These are phyloP conservation scores for Talaromyces borbonicus DNA, from an alignment of 495 filamentous ascomycete genomes.

Conservation along the genomic window DNA sequence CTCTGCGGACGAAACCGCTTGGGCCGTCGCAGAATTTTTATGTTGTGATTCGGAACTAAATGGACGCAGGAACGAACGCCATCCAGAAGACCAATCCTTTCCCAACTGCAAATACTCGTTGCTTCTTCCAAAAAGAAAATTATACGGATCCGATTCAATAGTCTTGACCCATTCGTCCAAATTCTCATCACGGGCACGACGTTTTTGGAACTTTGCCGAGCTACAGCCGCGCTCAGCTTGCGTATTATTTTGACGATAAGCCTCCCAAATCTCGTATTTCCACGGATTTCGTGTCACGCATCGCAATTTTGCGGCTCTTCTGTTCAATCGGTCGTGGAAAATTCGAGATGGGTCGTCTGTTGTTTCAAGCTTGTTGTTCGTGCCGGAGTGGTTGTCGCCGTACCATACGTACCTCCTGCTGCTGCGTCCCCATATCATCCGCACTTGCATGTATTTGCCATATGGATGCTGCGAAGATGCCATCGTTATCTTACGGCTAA, in stretches of 20 bases:
- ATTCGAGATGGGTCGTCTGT: too few species aligned
- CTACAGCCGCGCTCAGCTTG: too few species aligned
- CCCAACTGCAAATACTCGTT: constrained; percentile 14
- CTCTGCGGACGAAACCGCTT: not conserved
- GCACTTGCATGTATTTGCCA: not conserved
- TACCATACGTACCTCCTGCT: constrained; percentile 1
- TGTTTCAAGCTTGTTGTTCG: too few species aligned
- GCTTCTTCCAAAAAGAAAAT: constrained; percentile 32
- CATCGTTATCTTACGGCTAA: not conserved
- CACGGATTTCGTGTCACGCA: too few species aligned
- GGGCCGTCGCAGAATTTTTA: too few species aligned
- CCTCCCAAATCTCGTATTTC: too few species aligned
- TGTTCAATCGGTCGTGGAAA: not conserved
- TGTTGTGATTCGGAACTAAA: too few species aligned
- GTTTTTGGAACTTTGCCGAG: too few species aligned
- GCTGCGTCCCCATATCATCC: not conserved
- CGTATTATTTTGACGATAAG: too few species aligned
- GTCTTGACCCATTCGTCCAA: constrained; percentile 23
- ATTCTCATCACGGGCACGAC: not conserved
- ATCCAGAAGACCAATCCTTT: constrained; percentile 18
- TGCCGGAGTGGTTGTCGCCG: not conserved
- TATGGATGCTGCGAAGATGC: not conserved
- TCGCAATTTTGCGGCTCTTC: too few species aligned
- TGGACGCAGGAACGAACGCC: constrained; percentile 18
- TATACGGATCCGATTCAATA: constrained; percentile 31